A percentile compares a stretch with the other conserved stretches of the same genome.
Conservation (phyloP, 345 rosid genomes). For the Camelina hispida region DNA sequence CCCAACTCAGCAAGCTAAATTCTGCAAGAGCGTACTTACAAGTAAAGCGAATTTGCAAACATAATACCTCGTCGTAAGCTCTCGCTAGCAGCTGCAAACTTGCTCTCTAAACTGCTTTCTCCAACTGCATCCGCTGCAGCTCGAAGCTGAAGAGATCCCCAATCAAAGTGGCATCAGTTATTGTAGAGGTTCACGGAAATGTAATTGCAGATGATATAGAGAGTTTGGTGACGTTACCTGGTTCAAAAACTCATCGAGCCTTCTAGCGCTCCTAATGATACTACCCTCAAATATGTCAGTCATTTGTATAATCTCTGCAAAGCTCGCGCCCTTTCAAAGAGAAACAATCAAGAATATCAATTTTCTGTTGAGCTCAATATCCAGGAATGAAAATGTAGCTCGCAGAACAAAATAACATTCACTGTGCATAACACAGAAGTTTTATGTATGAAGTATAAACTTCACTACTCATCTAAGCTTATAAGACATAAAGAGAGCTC, state of each 20-base stretch:
- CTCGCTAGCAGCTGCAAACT: conserved; percentile 90
- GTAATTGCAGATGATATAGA: conserved; percentile 10
- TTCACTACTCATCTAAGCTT: conserved; percentile 5
- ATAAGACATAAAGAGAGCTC: not conserved
- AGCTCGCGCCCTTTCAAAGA: conserved; percentile 72
- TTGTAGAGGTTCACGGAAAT: conserved; percentile 8
- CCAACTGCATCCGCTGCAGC: conserved; percentile 95
- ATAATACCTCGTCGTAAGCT: conserved; percentile 90
- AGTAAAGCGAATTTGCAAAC: conserved; percentile 40
- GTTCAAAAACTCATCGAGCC: conserved; percentile 95
- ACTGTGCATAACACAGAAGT: not conserved
- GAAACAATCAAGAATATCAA: conserved; percentile 30
- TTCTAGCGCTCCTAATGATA: conserved; percentile 88
- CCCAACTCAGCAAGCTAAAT: not conserved
- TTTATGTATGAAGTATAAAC: not conserved
- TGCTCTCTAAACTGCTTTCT: conserved; percentile 67
- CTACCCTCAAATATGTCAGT: conserved; percentile 99
- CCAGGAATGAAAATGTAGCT: conserved; percentile 5
- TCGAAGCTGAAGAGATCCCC: not conserved
- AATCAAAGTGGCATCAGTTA: conserved; percentile 9
- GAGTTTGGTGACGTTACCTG: conserved; percentile 55
- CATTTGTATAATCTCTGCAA: conserved; percentile 93
- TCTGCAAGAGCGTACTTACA: conserved; percentile 48
- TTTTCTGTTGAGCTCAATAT: conserved; percentile 18
- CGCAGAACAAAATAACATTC: not conserved